Base-by-base conservation (phyloP, 2,329 filamentous ascomycete genomes). In the Clarireedia homoeocarpa region DNA sequence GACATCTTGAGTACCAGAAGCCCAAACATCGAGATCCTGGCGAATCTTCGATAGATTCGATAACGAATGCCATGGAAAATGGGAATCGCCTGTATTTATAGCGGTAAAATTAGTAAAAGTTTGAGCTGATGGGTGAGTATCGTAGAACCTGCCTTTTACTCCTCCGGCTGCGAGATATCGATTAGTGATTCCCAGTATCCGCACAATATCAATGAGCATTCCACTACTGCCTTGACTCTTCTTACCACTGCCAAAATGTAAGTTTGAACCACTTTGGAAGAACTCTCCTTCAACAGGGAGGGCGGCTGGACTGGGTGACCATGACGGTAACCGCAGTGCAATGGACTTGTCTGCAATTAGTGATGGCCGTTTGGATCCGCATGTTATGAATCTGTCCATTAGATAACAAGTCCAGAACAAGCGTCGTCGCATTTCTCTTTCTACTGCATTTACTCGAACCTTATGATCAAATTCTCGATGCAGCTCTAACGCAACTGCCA, bases 341-440 rank as follows among this genome's bases (percentile, higher is more conserved):
- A 95, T 86, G 1, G 83, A 85, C 66, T 88, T 84, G 70, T 95
- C 90, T 26, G 82, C 80, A 24, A 94, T 85, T 6, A 95, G 74
- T n/a, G 87, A 89, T 0, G 89, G 88, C 9, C 90, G 79, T 65
- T 88, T 90, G 3, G 89, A 92, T 15, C 90, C 90, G 62, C 87
- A 90, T 1, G 87, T 82, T 62, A 85, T 79, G 64, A 92, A 94
- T n/a, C 88, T 81, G 67, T 95, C 90, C 70, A 95, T 84, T 26
- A 95, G 74, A 65, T 94, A 95, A 67, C 88, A 92, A 2, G 88
- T 85, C 90, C 90, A 95, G 70, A 95, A 95, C 2, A 95, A 74
- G n/a, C 88, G 80, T 54, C 90, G 78, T 47, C 88, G 80, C 66
- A 85, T 84, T 72, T 95, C 90, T 55, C 86, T 80, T 67, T 95